Base-by-base conservation (phyloP, 169 alveolate species). In the Plasmodium vinckei region DNA sequence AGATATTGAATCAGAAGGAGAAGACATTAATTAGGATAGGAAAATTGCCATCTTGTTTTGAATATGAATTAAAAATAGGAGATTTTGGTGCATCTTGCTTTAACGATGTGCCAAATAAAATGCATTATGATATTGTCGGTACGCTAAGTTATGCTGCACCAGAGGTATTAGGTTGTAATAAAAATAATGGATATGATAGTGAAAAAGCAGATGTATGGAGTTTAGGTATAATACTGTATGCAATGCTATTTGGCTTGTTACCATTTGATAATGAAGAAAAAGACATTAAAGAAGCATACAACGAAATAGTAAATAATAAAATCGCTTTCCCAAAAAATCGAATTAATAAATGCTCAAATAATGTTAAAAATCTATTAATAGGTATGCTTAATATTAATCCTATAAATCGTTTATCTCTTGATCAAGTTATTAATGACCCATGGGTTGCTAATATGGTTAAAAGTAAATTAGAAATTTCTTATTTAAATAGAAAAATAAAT, bases 161-260 rank as follows among this genome's bases (percentile, higher is more conserved):
- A 19, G 96, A 94, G 61, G 96, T 94, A 72, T 92, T 89, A 93
- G 97, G 77, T 9, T 92, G 96, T 86, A 86, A 73, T 17, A 87
- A 89, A 27, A 88, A 60, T 9, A 95, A 93, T 75, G 95, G 97
- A 25, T 98, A 98, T 93, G 92, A 94, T 33, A 99, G 99, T 5
- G 94, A 96, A 13, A 95, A 97, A 90, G 99, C 98, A 51, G 99
- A 98, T 92, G 95, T 98, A 12, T 98, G 99, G 99, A 96, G 99
- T 47, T 94, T 98, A 69, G 99, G 99, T 2, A 98, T 98, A n/a
- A 97, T 98, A 25, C 91, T 98, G 70, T 98, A 96, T 92, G 99
- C 99, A 5, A 94, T 98, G 97, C 92, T 98, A 54, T 98, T 98
- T 92, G 99, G 99, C 1, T 96, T 97, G 69, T 95, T 98, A 12